Percentiles rank a stretch among this genome's conserved stretches.
Conservation (phyloP, 352 stramenopile species). For the Globisporangium lucens region DNA sequence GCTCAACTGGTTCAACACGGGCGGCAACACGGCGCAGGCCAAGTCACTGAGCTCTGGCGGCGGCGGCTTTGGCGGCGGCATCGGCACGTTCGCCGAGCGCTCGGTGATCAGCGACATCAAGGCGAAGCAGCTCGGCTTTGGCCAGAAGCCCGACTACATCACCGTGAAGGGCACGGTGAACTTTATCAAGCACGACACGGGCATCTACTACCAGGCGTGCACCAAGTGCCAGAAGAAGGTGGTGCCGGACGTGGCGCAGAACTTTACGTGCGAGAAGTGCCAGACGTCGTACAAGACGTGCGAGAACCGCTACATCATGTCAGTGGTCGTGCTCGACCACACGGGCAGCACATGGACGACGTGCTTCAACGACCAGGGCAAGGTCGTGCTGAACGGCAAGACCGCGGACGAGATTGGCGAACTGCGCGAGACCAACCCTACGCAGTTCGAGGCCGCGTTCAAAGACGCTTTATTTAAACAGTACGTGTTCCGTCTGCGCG, state of each 20-base stretch:
- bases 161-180: conserved; percentile 95
- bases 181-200: conserved; percentile 96
- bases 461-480: conserved; percentile 91
- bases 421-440: conserved; percentile 80
- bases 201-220: conserved; percentile 86
- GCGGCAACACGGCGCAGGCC: conserved; percentile 55
- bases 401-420: conserved; percentile 93
- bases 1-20: conserved; percentile 84
- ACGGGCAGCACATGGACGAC: conserved; percentile 94
- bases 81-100: conserved; percentile 86
- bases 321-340: conserved; percentile 91
- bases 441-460: conserved; percentile 92
- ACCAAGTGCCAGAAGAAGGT: conserved; percentile 92
- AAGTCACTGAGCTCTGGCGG: conserved; percentile 77
- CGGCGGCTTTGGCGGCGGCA: conserved; percentile 67
- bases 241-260: conserved; percentile 91
- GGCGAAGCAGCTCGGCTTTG: conserved; percentile 91
- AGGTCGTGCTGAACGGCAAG: conserved; percentile 88
- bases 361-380: conserved; percentile 96
- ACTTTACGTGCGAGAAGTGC: conserved; percentile 97
- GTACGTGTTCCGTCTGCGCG: conserved; percentile 82
- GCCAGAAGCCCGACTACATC: conserved; percentile 96
- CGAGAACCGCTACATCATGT: conserved; percentile 96
- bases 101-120: conserved; percentile 93
- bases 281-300: conserved; percentile 92